Evolutionary conservation across 176 grass and related monocot species (phyloP), one percentile per base, ranked within the genome.

Genomic region (Musa acuminata): DNA sequence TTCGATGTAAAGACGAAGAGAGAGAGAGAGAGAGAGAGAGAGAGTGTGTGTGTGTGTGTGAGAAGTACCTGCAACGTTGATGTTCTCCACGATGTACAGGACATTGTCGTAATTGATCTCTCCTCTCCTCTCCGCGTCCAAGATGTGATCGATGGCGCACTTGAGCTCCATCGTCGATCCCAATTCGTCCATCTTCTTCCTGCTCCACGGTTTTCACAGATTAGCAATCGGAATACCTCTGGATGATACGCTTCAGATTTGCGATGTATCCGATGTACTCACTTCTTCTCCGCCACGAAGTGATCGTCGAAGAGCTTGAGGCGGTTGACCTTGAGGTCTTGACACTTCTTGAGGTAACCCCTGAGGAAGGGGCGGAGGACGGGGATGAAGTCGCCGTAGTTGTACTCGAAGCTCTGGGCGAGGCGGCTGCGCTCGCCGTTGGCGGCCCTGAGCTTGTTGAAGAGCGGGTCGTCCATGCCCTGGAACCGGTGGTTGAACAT

Each of bases 381-480:
- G 24, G 93, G 93, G 82, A 97, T 97, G 78, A 97, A 97, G 20
- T 97, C 93, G 35, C 93, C 93, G 19, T 97, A 97, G 81, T 97
- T 97, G 76, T 97, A 97, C 54, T 97, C 93, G 63, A 97, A 97
- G 85, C 93, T 97, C 80, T 93, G 93, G 0, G 93, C 90, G 0
- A 96, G 86, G 24, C 80, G 69, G 80, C 90, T 93, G 24, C 93
- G 75, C 87, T 97, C 93, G 27, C 85, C 89, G 75, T 97, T 97
- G 51, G 88, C 66, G 2, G 88, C 85, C 62, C 82, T 97, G 77
- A 97, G 84, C 83, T 97, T 84, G 83, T 90, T 90, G 71, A 93
- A 97, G 19, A 97, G 82, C 21, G 90, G 80, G 52, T 97, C 90
- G 8, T 83, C 29, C 2, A 87, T 86, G 75, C 77, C 75, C n/a